Evolutionary conservation across 768 basidiomycete species (phyloP), one percentile per base, ranked within the genome.

Genomic region (Mycena galopus): DNA sequence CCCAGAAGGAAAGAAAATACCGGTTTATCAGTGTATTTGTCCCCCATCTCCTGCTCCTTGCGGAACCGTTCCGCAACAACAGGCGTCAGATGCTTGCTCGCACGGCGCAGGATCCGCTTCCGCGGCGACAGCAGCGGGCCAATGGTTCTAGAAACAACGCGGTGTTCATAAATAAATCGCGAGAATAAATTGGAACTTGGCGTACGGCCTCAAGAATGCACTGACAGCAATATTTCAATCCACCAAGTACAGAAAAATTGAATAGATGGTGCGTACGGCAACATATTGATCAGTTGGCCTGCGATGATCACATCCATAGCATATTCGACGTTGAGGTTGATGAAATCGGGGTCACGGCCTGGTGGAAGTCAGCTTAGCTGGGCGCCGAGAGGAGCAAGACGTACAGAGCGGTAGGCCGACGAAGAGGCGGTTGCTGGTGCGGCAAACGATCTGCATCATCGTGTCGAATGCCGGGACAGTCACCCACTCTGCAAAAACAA

Each of bases 181-280:
- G n/a, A 29, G 16, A n/a, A 8, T 25, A 35, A 25, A 56, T 1
- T 8, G n/a, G 11, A 55, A 23, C n/a, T n/a, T n/a, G 5, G 73
- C 82, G 39, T 51, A 82, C 83, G 79, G 78, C 50, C 78, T 80
- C 44, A 84, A 33, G 57, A 79, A 75, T 25, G 67, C 56, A 5
- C 68, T 69, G 29, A 9, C 7, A 17, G 25, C 12, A 32, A 35
- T 30, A 30, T 37, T 1, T 69, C 32, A 69, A 33, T 56, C n/a
- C 19, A 23, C 4, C 3, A n/a, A 4, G 19, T 11, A 21, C 37
- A 25, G 17, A 35, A 25, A 53, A 14, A 44, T 37, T 11, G 5
- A 33, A 62, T 6, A 29, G 30, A 47, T 11, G 29, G 29, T 35
- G 16, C 68, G 30, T 47, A 69, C 68, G 82, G 82, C 33, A 80